Evolutionary conservation across 148 eudicot species (phyloP).

Genomic region (Rhododendron vialii): DNA sequence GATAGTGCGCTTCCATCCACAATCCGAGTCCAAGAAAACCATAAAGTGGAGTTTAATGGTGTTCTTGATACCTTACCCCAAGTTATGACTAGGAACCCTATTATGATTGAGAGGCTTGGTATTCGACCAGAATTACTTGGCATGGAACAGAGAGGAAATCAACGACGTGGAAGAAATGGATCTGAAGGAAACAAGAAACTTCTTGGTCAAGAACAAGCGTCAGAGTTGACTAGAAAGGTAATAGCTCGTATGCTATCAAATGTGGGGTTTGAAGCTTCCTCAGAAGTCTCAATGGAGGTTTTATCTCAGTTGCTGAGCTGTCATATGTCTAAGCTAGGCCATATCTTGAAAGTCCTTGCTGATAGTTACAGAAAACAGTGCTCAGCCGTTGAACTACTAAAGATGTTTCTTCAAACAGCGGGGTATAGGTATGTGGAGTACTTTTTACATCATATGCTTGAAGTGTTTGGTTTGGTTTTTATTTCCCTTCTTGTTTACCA

Average conservation of each 20-base stretch:
- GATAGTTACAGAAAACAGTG: slow-evolving; percentile 87
- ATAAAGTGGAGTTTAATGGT: slow-evolving; percentile 58
- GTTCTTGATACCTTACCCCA: slow-evolving; percentile 84
- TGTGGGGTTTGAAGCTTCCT: slow-evolving; percentile 75
- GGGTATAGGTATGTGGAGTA: slow-evolving; percentile 59
- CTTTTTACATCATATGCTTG: slow-evolving; percentile 6
- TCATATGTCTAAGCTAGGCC: slow-evolving; percentile 76
- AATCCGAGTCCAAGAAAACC: slow-evolving; percentile 29
- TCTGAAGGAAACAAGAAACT: slow-evolving; percentile 45
- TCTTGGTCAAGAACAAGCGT: slow-evolving; percentile 69
- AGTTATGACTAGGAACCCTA: slow-evolving; percentile 67
- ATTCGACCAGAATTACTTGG: slow-evolving; percentile 77
- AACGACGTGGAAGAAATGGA: slow-evolving; percentile 46
- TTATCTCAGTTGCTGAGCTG: slow-evolving; percentile 74
- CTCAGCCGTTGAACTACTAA: slow-evolving; percentile 76
- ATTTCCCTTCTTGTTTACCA: background rate
- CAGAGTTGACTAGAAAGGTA: slow-evolving; percentile 64
- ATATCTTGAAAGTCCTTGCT: slow-evolving; percentile 65
- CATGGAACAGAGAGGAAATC: slow-evolving; percentile 67
- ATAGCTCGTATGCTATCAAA: slow-evolving; percentile 52
- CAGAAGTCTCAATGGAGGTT: slow-evolving; percentile 67
- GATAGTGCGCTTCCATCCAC: slow-evolving; percentile 63
- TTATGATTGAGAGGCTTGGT: slow-evolving; percentile 97
- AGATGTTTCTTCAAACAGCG: slow-evolving; percentile 80
- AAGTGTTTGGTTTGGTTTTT: slow-evolving; percentile 6